phyloP scores from a whole-genome alignment of 108 stramenopile genomes.

The Mediolabrus comicus region DNA sequence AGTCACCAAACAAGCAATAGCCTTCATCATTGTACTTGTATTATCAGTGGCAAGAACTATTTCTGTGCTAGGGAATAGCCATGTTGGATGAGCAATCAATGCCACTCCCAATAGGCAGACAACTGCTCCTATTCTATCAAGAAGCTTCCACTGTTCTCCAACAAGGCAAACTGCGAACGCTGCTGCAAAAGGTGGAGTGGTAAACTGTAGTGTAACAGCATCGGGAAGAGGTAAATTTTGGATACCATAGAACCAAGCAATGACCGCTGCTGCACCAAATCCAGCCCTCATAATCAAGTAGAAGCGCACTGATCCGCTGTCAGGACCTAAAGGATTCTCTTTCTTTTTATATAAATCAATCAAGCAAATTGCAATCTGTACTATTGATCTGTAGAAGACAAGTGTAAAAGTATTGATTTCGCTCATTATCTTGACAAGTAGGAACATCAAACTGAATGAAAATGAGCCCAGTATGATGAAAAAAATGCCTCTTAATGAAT shows the following conservation, averaged over 20 bases:
- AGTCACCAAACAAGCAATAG: conserved; percentile 27
- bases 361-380: conserved; percentile 31
- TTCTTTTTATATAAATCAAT: conserved; percentile 7
- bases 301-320: conserved; percentile 2
- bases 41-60: not conserved
- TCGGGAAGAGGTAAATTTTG: conserved; percentile 40
- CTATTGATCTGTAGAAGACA: conserved; percentile 33
- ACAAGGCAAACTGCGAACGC: conserved; percentile 42
- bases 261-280: conserved; percentile 36
- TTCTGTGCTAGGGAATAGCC: conserved; percentile 22
- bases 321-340: conserved; percentile 13
- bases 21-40: conserved; percentile 8
- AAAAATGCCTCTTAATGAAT: conserved; percentile 10
- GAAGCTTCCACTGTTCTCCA: conserved; percentile 29
- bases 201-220: conserved; percentile 48
- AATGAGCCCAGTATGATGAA: conserved; percentile 37
- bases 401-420: conserved; percentile 35
- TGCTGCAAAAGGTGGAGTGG: conserved; percentile 44
- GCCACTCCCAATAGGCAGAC: conserved; percentile 39
- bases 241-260: conserved; percentile 44
- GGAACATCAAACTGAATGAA: conserved; percentile 40
- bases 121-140: conserved; percentile 41
- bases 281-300: conserved; percentile 17
- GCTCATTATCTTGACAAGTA: conserved; percentile 36
- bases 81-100: conserved; percentile 45